Evolutionary conservation across 2,329 filamentous ascomycete genomes (phyloP).

Genomic region (Arthroderma sp.): DNA sequence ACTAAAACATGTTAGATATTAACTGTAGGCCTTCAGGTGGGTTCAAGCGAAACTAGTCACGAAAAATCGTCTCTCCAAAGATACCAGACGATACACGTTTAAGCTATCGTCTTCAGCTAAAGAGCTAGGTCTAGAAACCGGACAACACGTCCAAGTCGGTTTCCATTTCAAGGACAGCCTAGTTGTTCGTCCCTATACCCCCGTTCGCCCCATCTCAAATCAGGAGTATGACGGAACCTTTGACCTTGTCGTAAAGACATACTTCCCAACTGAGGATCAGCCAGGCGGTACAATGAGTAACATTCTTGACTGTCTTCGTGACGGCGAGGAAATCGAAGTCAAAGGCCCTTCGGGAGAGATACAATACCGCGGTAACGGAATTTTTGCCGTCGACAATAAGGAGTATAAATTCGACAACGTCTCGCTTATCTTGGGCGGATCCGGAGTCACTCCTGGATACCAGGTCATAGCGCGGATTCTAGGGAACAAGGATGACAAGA

Average conservation of each 20-base stretch:
- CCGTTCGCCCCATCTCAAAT: slow-evolving; percentile 32
- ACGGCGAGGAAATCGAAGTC: slow-evolving; percentile 41
- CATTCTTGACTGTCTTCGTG: slow-evolving; percentile 40
- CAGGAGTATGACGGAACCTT: slow-evolving; percentile 35
- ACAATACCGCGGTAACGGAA: slow-evolving; percentile 36
- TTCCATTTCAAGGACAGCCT: slow-evolving; percentile 43
- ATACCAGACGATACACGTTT: slow-evolving; percentile 40
- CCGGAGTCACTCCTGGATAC: slow-evolving; percentile 43
- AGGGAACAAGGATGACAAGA: slow-evolving; percentile 23
- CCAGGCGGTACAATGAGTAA: slow-evolving; percentile 45
- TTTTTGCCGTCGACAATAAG: slow-evolving; percentile 36
- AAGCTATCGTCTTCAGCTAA: slow-evolving; percentile 29
- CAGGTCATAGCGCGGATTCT: slow-evolving; percentile 38
- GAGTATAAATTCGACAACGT: slow-evolving; percentile 34
- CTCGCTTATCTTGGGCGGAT: slow-evolving; percentile 40
- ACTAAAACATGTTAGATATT: background rate
- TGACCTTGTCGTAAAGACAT: slow-evolving; percentile 41
- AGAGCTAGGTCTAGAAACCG: slow-evolving; percentile 39
- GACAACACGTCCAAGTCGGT: slow-evolving; percentile 43
- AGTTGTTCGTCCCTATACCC: slow-evolving; percentile 42
- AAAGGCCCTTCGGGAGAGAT: slow-evolving; percentile 43
- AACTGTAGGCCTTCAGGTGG: slow-evolving; percentile 25
- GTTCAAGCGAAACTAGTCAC: slow-evolving; percentile 33
- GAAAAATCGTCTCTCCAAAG: slow-evolving; percentile 31
- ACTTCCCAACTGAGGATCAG: slow-evolving; percentile 37